Conservation (phyloP, 164 flowering plant species). For the Kalanchoe fedtschenkoi region DNA sequence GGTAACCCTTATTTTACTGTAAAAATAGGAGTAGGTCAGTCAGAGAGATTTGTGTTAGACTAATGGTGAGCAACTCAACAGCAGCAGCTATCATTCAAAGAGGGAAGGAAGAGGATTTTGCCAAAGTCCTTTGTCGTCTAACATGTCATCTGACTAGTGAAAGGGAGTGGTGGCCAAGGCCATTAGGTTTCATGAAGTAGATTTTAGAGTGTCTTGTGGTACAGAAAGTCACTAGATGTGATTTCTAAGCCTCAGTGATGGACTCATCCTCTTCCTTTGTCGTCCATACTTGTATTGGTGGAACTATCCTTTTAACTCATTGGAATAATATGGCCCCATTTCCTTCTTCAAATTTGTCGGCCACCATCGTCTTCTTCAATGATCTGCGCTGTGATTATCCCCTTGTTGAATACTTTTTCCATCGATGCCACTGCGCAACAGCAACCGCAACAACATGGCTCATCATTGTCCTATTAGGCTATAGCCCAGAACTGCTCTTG, state of each 20-base stretch:
- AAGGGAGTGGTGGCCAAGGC: background rate
- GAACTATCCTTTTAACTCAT: slow-evolving; percentile 16
- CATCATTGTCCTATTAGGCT: no score
- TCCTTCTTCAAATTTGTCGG: slow-evolving; percentile 9
- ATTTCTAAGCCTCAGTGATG: slow-evolving; percentile 13
- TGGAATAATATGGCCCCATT: slow-evolving; percentile 32
- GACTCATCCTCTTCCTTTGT: slow-evolving; percentile 17
- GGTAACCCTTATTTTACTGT: slow-evolving; percentile 15
- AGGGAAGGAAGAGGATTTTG: slow-evolving; percentile 6
- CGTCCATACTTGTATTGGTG: slow-evolving; percentile 47
- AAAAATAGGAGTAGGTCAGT: slow-evolving; percentile 28
- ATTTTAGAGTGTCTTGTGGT: background rate
- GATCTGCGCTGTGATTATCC: no score
- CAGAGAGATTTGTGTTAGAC: slow-evolving; percentile 25
- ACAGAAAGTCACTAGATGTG: slow-evolving; percentile 24
- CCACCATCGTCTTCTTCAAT: background rate
- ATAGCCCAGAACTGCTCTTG: no score
- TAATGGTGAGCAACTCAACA: slow-evolving; percentile 60
- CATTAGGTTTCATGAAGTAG: background rate
- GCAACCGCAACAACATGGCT: no score
- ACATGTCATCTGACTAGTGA: slow-evolving; percentile 23
- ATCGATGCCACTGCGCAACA: no score
- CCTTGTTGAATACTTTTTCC: no score
- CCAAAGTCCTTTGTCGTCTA: slow-evolving; percentile 36
- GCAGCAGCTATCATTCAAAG: slow-evolving; percentile 16